Evolutionary conservation across 2,329 filamentous ascomycete genomes (phyloP), one percentile per base, ranked within the genome.

Genomic region (Sphaceloma murrayae): DNA sequence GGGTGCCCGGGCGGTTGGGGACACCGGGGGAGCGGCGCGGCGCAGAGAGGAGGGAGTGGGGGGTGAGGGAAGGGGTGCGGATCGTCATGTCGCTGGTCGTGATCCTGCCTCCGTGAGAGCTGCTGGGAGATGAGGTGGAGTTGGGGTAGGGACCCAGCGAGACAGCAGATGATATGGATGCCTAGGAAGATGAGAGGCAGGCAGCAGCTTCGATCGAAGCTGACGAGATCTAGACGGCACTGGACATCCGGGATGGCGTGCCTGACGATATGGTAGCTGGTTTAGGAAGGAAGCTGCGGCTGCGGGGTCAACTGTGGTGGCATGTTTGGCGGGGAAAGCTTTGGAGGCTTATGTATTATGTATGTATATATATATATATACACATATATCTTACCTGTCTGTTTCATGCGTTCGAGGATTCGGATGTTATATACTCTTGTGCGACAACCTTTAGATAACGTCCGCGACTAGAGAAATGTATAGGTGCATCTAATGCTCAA

Each of bases 21-120:
- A 77, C 61, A 36, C 78, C 83, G 11, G 77, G 61, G 8, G 80
- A 83, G 36, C 84, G 77, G 46, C 85, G 77, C 22, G 84, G 82
- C 11, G 82, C 82, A 52, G 80, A 80, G 56, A 91, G 73, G 47
- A 91, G 70, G 52, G 85, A 80, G 68, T 85, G 75, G 3, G 83
- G 82, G 7, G 81, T 86, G 64, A 88, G 84, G 53, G 80, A 81
- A 53, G 71, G 69, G 7, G 80, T 79, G 52, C 73, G 72, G 58
- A 84, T 72, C 5, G 80, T 85, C 83, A 87, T 87, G 49, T 49
- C 62, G 61, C 6, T 36, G 33, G 31, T 34, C 2, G 13, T 13
- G 9, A 19, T 34, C n/a, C n/a, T n/a, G n/a, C n/a, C n/a, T n/a
- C n/a, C n/a, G n/a, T n/a, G n/a, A n/a, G n/a, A n/a, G n/a, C n/a